Evolutionary conservation across 768 basidiomycete species (phyloP).

Genomic region (Trametes coccinea): DNA sequence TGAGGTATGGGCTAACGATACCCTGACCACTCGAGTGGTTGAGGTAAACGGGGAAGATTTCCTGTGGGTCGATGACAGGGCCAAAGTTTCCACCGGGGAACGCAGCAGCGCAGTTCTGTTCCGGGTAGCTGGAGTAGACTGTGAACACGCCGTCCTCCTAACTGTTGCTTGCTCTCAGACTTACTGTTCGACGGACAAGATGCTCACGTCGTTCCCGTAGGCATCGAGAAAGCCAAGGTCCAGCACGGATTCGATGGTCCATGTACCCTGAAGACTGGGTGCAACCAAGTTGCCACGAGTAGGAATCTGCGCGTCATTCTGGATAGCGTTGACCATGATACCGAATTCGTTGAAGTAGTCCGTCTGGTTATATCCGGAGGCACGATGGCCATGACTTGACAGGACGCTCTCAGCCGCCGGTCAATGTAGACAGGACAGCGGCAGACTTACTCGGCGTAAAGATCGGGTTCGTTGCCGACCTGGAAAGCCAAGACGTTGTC

Average conservation of each 20-base stretch:
- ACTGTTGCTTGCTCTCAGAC: not conserved
- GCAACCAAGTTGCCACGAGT: slow-evolving; percentile 37
- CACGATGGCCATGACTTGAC: slow-evolving; percentile 38
- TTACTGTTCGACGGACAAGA: slow-evolving; percentile 43
- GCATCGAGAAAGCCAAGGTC: slow-evolving; percentile 31
- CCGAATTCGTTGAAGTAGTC: slow-evolving; percentile 58
- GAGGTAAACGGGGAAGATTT: slow-evolving; percentile 44
- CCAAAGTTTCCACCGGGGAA: slow-evolving; percentile 27
- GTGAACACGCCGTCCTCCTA: not conserved
- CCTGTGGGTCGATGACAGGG: slow-evolving; percentile 36
- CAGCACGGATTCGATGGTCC: slow-evolving; percentile 25
- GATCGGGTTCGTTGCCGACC: slow-evolving; percentile 78
- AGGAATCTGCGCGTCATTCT: slow-evolving; percentile 28
- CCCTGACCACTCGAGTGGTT: slow-evolving; percentile 41
- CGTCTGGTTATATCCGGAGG: slow-evolving; percentile 34
- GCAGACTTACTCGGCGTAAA: slow-evolving; percentile 44
- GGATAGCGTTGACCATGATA: slow-evolving; percentile 45
- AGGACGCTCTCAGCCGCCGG: not conserved
- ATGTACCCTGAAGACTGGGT: slow-evolving; percentile 28
- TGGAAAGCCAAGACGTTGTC: slow-evolving; percentile 63
- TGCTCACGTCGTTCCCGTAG: slow-evolving; percentile 36
- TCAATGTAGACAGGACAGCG: not conserved
- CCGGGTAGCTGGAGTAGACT: slow-evolving; percentile 35
- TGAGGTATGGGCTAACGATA: slow-evolving; percentile 43
- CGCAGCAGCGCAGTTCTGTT: slow-evolving; percentile 37